Base-by-base conservation (phyloP, 768 basidiomycete genomes). In the Cubamyces sp. region DNA sequence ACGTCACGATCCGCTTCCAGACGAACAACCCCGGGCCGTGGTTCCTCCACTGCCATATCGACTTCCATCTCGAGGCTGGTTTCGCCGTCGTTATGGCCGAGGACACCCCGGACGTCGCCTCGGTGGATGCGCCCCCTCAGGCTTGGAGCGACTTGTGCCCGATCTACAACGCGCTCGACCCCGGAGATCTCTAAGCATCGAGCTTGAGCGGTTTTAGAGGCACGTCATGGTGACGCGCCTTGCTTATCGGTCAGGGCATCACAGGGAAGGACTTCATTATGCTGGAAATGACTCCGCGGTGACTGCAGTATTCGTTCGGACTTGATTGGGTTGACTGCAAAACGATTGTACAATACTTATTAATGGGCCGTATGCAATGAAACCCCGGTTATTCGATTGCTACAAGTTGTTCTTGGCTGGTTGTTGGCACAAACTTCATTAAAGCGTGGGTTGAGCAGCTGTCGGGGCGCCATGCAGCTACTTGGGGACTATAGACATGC, bases 1-100 rank as follows among this genome's bases (percentile, higher is more conserved):
- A 69, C 25, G 66, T 69, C 53, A 69, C 64, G n/a, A 62, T 69
- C 30, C 66, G 70, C 41, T 69, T 71, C 64, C 41, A 59, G 54
- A 71, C 87, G 0, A 84, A 90, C 71, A 90, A 88, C 73, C 77
- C 86, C 19, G 86, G 86, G 16, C 82, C 82, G 23, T 85, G 84
- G 80, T 73, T 72, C 60, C 61, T 70, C 43, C 68, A 71, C 53
- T 69, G 73, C 58, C 69, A 70, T 59, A 70, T 70, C 52, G 69
- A 70, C 65, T 68, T 57, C 52, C 69, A 70, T 54, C 50, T 70
- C 6, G 73, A 79, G 7, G 68, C 71, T 3, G 80, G 80, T 26
- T 72, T 81, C 15, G 79, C 79, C 3, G 58, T 80, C 26, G 78
- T 80, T 14, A 74, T 81, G 51, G 79, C 77, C 0, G 78, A 79